These are phyloP conservation scores for Naganishia liquefaciens DNA, from an alignment of 1,284 basidiomycete genomes.

Conservation along the genomic window DNA sequence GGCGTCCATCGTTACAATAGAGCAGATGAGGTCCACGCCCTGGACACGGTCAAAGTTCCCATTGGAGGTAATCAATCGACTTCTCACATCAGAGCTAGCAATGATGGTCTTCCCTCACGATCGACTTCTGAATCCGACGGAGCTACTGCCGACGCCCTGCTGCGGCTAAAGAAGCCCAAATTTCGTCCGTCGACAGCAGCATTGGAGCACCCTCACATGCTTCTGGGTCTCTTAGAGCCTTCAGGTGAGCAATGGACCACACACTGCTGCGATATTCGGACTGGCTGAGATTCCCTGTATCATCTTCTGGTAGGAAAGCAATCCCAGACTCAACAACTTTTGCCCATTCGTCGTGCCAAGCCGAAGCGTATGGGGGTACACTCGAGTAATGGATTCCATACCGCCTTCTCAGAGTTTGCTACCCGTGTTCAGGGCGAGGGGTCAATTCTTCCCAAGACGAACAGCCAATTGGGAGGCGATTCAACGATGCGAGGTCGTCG, in stretches of 20 bases:
- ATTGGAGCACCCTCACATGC: not conserved
- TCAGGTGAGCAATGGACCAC: not conserved
- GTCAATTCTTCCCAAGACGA: not conserved
- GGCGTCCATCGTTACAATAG: too few species aligned
- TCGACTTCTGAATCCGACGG: too few species aligned
- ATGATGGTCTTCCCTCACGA: too few species aligned
- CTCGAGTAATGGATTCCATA: not conserved
- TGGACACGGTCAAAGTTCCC: too few species aligned
- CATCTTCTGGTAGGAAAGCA: not conserved
- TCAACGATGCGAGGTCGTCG: not conserved
- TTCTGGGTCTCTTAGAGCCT: not conserved
- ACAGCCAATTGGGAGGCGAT: too few species aligned
- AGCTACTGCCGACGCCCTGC: too few species aligned
- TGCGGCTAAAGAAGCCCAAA: too few species aligned
- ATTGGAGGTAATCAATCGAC: too few species aligned
- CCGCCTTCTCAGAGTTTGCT: not conserved
- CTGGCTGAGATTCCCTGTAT: not conserved
- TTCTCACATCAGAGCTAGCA: too few species aligned
- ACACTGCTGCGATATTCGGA: not conserved
- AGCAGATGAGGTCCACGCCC: too few species aligned
- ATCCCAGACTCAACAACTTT: not conserved
- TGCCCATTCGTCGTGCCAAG: not conserved
- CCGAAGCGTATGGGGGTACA: not conserved
- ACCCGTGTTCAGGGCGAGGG: not conserved
- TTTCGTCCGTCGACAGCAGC: constrained; percentile 10